A percentile compares a stretch with the other conserved stretches of the same genome.
Evolutionary conservation across 2,329 filamentous ascomycete genomes (phyloP).

Genomic region (Fonsecaea nubica): DNA sequence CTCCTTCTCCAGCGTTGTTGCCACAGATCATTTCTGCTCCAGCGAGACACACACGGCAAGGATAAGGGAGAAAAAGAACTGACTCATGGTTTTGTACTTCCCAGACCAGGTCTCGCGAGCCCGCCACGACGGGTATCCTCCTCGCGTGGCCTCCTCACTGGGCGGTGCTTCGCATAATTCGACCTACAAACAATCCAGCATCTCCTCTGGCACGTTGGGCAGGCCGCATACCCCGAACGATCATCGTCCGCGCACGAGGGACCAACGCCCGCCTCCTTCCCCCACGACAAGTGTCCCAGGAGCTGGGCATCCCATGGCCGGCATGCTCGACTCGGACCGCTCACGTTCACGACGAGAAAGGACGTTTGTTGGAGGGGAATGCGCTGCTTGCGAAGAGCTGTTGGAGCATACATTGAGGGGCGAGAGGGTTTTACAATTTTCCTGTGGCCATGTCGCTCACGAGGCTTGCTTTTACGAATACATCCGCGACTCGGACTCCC

Average conservation of each 20-base stretch:
- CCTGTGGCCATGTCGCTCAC: constrained; percentile 95
- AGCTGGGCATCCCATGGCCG: constrained; percentile 57
- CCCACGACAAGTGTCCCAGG: constrained; percentile 35
- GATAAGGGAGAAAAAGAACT: constrained; percentile 19
- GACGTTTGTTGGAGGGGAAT: constrained; percentile 94
- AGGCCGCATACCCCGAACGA: constrained; percentile 33
- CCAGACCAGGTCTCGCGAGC: constrained; percentile 35
- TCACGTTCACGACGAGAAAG: constrained; percentile 82
- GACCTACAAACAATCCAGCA: constrained; percentile 39
- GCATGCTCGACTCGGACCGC: constrained; percentile 76
- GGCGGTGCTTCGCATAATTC: constrained; percentile 22
- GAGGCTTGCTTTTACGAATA: constrained; percentile 99
- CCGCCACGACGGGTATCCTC: constrained; percentile 33
- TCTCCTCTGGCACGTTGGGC: constrained; percentile 35
- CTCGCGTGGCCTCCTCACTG: constrained; percentile 31
- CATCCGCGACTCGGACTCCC: constrained; percentile 90
- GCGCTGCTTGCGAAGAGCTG: constrained; percentile 94
- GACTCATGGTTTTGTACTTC: constrained; percentile 35
- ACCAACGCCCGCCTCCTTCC: constrained; percentile 32
- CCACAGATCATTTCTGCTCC: neutral
- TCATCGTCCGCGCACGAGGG: constrained; percentile 30
- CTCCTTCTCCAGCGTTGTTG: constrained; percentile 3
- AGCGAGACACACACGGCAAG: constrained; percentile 18
- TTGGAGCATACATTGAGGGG: constrained; percentile 93
- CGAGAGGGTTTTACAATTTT: constrained; percentile 93